phyloP scores from a whole-genome alignment of 2,329 filamentous ascomycete species.

The Fusarium luffae region DNA sequence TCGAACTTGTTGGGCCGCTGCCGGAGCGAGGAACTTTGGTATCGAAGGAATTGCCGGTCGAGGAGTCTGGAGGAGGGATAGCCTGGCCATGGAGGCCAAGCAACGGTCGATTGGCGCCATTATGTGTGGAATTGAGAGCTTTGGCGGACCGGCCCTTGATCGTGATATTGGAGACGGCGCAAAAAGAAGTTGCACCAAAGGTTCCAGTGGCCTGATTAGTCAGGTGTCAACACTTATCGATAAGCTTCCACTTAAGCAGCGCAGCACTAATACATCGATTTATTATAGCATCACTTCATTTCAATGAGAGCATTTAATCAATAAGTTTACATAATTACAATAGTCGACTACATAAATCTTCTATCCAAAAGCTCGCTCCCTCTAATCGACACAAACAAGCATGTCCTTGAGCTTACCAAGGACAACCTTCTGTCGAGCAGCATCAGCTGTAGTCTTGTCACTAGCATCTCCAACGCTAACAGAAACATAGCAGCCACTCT shows the following conservation, averaged over 20 bases:
- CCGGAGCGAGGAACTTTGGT: constrained; percentile 62
- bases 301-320: too few species aligned
- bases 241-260: constrained; percentile 16
- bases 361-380: neutral
- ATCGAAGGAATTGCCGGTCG: constrained; percentile 58
- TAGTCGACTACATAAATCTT: neutral
- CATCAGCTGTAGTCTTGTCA: constrained; percentile 66
- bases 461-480: constrained; percentile 71
- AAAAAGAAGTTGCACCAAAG: constrained; percentile 40
- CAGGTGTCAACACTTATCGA: constrained; percentile 44
- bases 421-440: constrained; percentile 47
- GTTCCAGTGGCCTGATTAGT: constrained; percentile 37
- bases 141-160: constrained; percentile 31
- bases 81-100: constrained; percentile 65
- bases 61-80: constrained; percentile 56
- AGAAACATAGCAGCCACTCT: constrained; percentile 68
- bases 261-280: neutral
- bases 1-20: constrained; percentile 56
- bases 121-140: constrained; percentile 46
- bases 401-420: constrained; percentile 49
- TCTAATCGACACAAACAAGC: constrained; percentile 43
- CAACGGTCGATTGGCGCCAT: constrained; percentile 67
- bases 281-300: too few species aligned
- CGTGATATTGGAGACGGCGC: constrained; percentile 32
- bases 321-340: neutral